These are phyloP conservation scores for Trichoderma sp. DNA, from an alignment of 2,329 filamentous ascomycete species.

Conservation along the genomic window DNA sequence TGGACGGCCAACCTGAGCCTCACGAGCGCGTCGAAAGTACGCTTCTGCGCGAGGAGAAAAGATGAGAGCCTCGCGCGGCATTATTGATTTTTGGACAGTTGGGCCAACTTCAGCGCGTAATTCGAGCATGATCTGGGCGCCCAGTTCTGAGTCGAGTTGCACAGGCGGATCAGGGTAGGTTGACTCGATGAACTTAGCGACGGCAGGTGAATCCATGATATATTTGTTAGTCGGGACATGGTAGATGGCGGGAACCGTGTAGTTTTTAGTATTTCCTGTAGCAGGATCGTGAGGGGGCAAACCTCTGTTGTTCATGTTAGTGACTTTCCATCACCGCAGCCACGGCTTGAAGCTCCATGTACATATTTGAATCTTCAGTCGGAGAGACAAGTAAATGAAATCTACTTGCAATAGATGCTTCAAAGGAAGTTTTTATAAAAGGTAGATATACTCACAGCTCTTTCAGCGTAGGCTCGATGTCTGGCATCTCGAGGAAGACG, in stretches of 20 bases:
- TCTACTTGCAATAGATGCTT: background rate
- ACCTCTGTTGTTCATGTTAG: background rate
- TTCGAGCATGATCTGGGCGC: background rate
- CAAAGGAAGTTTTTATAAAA: background rate
- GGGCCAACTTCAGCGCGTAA: background rate
- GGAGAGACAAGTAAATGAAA: background rate
- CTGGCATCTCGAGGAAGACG: conserved; percentile 15
- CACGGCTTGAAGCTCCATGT: background rate
- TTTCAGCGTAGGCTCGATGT: conserved; percentile 15
- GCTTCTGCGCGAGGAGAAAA: conserved; percentile 6
- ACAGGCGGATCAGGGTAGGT: conserved; percentile 2
- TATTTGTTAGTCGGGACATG: conserved; percentile 10
- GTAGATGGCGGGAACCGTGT: conserved; percentile 9
- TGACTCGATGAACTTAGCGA: conserved; percentile 4
- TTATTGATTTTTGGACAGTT: background rate
- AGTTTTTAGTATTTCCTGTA: background rate
- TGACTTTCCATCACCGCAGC: background rate
- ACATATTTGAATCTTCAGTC: background rate
- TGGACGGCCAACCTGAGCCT: background rate
- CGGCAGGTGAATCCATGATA: conserved; percentile 11
- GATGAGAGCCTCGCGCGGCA: conserved; percentile 4
- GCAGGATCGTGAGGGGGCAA: background rate
- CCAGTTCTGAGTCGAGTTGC: conserved; percentile 9
- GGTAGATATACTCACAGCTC: background rate
- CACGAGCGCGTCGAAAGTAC: conserved; percentile 3